Base-by-base conservation (phyloP, 1,284 basidiomycete genomes). In the Psilocybe mexicana region DNA sequence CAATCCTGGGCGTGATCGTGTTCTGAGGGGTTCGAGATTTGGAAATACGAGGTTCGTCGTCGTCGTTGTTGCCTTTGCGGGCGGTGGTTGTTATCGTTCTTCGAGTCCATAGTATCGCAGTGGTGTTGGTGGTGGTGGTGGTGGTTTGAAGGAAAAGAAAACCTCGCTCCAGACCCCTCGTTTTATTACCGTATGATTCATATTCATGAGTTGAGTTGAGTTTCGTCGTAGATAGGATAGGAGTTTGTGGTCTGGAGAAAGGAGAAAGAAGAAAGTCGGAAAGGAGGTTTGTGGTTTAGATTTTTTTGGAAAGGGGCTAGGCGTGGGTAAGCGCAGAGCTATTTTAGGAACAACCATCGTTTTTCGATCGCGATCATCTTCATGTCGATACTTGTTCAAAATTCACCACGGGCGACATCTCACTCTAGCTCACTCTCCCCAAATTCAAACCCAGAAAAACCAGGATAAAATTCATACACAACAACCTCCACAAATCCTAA, bases 401-500 rank as follows among this genome's bases (percentile, higher is more conserved):
- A n/a, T n/a, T n/a, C n/a, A n/a, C n/a, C n/a, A n/a, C n/a, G n/a
- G n/a, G n/a, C n/a, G n/a, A n/a, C n/a, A n/a, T n/a, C n/a, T n/a
- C n/a, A n/a, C n/a, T n/a, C n/a, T n/a, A n/a, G n/a, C n/a, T n/a
- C n/a, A n/a, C n/a, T n/a, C n/a, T n/a, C n/a, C n/a, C n/a, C n/a
- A n/a, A n/a, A 18, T 18, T 18, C 18, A 18, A 18, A 18, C 18
- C 18, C 18, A 18, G 1, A 18, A 18, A 53, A 53, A 28, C 52
- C 42, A 35, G 23, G 43, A 8, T 53, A 42, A 53, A 43, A 33
- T 40, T n/a, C 38, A 43, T 33, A 6, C 30, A n/a, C n/a, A n/a
- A n/a, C n/a, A 52, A 53, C 38, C 52, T 30, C 26, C 43, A 52
- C 52, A 36, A 8, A 18, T 36, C n/a, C n/a, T n/a, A n/a, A n/a